Conservation (phyloP, 108 stramenopile species). For the Nitzschia palea region DNA sequence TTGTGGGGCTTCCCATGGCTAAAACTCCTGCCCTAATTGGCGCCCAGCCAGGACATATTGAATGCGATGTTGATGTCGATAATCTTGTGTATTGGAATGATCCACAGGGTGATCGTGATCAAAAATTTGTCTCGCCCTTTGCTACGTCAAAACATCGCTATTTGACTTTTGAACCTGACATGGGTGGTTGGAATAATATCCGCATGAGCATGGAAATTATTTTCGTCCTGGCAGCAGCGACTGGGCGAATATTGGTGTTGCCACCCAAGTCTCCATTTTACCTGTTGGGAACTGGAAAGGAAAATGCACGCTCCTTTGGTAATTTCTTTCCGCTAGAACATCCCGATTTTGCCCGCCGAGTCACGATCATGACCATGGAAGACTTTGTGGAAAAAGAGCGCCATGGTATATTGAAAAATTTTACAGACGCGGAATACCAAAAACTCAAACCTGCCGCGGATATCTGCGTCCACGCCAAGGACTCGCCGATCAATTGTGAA, state of each 20-base stretch:
- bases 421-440: constrained; percentile 25
- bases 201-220: constrained; percentile 76
- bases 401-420: constrained; percentile 9
- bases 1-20: constrained; percentile 70
- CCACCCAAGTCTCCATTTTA: constrained; percentile 86
- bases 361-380: constrained; percentile 52
- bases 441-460: constrained; percentile 31
- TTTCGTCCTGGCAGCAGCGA: constrained; percentile 74
- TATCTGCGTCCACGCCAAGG: constrained; percentile 22
- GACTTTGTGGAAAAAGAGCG: constrained; percentile 55
- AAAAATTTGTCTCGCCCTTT: constrained; percentile 59
- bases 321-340: constrained; percentile 45
- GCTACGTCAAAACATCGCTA: constrained; percentile 25
- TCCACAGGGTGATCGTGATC: constrained; percentile 59
- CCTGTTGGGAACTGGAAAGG: constrained; percentile 51
- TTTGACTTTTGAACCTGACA: constrained; percentile 73
- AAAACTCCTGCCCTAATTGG: constrained; percentile 75
- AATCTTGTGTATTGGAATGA: constrained; percentile 83
- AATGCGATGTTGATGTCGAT: constrained; percentile 69
- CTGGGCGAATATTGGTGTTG: constrained; percentile 82
- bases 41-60: constrained; percentile 65
- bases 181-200: constrained; percentile 76
- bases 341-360: constrained; percentile 32
- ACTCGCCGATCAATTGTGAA: constrained; percentile 32
- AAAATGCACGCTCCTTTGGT: constrained; percentile 42